Percentiles rank a stretch among this genome's conserved stretches.
These are phyloP conservation scores for Piper betle DNA, from an alignment of 164 flowering plant species.

Conservation along the genomic window DNA sequence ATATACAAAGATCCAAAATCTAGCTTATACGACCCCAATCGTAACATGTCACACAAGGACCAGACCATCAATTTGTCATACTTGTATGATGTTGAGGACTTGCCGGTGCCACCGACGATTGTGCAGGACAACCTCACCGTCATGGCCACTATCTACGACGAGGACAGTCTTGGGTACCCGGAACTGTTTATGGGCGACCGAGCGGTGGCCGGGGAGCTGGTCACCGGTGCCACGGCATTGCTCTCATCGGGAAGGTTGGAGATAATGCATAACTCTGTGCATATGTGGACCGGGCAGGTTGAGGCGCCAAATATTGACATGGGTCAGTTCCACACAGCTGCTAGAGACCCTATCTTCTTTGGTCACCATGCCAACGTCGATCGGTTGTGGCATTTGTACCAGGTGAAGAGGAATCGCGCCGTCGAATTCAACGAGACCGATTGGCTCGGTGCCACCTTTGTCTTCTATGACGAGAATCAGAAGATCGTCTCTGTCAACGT, in stretches of 20 bases:
- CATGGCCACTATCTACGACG: no score
- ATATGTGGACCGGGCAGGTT: constrained; percentile 2
- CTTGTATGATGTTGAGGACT: background rate
- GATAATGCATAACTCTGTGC: constrained; percentile 3
- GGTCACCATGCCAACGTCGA: constrained; percentile 9
- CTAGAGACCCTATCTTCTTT: constrained; percentile 6
- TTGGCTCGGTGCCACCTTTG: no score
- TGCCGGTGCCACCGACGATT: background rate
- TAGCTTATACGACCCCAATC: background rate
- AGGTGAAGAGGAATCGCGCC: background rate
- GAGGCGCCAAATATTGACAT: constrained; percentile 1
- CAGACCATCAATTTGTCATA: background rate
- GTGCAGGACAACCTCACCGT: background rate
- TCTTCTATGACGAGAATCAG: no score
- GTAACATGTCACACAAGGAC: background rate
- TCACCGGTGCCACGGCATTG: background rate
- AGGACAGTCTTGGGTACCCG: background rate
- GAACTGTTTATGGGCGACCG: constrained; percentile 7
- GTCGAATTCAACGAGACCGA: no score
- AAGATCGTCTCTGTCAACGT: no score
- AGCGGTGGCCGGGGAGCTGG: background rate
- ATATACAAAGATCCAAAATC: background rate
- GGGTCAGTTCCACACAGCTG: constrained; percentile 7
- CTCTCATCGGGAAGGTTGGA: constrained; percentile 1
- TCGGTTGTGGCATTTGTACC: constrained; percentile 3